phyloP scores from a whole-genome alignment of 208 protist genomes.

The Crithidia bombi region DNA sequence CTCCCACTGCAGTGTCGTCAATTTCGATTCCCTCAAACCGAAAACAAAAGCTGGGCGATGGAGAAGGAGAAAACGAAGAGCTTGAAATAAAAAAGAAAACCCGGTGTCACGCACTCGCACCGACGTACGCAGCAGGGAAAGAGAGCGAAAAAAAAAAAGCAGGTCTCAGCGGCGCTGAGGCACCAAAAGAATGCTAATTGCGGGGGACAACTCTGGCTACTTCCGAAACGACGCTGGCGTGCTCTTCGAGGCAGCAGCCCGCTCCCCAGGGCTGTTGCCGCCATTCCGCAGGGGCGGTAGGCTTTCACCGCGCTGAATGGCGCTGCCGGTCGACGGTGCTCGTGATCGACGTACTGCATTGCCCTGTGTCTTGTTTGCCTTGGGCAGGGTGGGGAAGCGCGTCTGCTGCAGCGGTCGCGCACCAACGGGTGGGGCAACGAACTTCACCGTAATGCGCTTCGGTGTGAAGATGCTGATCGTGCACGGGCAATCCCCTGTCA shows the following conservation, averaged over 20 bases:
- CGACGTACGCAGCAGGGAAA: too few relatives aligned
- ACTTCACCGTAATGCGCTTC: conserved; percentile 61
- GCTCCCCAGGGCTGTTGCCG: neutral
- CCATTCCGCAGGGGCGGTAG: conserved; percentile 17
- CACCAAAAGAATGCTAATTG: conserved; percentile 14
- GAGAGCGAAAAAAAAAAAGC: neutral
- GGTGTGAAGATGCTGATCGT: conserved; percentile 69
- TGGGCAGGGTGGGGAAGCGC: conserved; percentile 54
- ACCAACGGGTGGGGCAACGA: conserved; percentile 47
- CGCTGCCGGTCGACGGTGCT: conserved; percentile 4
- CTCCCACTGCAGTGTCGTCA: too few relatives aligned
- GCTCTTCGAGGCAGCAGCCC: neutral
- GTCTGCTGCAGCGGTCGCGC: conserved; percentile 53
- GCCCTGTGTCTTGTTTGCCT: neutral
- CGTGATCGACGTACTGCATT: neutral
- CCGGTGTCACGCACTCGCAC: too few relatives aligned
- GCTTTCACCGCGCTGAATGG: conserved; percentile 14
- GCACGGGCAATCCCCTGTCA: conserved; percentile 62
- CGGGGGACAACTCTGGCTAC: neutral
- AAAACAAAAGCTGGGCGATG: neutral
- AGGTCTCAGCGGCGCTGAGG: too few relatives aligned
- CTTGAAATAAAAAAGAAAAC: conserved; percentile 2
- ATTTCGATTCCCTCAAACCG: conserved; percentile 20
- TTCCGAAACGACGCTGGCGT: neutral
- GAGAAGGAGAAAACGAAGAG: conserved; percentile 16